phyloP scores from a whole-genome alignment of 306 rosid species.

The Casuarina cunninghamiana region DNA sequence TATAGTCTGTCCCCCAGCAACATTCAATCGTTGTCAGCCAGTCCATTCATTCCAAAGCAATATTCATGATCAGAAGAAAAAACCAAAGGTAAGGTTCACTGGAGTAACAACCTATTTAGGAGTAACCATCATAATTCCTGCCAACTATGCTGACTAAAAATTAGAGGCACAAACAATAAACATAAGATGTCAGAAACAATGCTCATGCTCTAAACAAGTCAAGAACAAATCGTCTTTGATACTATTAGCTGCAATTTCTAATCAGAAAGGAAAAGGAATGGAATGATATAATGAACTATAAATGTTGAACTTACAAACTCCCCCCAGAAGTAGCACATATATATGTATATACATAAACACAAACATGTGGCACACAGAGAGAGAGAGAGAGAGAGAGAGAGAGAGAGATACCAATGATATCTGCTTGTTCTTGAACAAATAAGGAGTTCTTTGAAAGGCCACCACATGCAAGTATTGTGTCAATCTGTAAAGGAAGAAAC shows the following conservation, averaged over 20 bases:
- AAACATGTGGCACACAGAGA: no score
- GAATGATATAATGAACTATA: no score
- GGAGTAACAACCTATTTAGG: slow-evolving; percentile 24
- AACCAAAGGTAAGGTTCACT: slow-evolving; percentile 23
- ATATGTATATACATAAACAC: no score
- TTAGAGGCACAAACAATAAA: slow-evolving; percentile 5
- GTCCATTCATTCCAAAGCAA: slow-evolving; percentile 12
- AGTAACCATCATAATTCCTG: slow-evolving; percentile 18
- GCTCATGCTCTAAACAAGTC: background rate
- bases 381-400: slow-evolving; percentile 11
- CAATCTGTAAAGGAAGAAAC: slow-evolving; percentile 51
- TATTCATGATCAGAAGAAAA: slow-evolving; percentile 5
- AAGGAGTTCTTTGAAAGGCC: slow-evolving; percentile 83
- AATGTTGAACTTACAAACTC: no score
- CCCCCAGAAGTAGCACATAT: no score
- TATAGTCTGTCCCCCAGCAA: background rate
- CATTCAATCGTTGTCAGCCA: background rate
- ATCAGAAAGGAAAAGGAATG: background rate
- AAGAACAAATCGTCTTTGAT: no score
- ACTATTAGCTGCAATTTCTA: background rate
- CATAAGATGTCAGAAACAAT: background rate
- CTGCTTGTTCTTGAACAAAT: slow-evolving; percentile 93
- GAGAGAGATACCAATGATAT: slow-evolving; percentile 65
- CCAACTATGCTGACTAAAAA: background rate
- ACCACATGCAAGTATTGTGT: slow-evolving; percentile 91